Conservation (phyloP, 2,329 filamentous ascomycete genomes). For the Xylariales sp. region DNA sequence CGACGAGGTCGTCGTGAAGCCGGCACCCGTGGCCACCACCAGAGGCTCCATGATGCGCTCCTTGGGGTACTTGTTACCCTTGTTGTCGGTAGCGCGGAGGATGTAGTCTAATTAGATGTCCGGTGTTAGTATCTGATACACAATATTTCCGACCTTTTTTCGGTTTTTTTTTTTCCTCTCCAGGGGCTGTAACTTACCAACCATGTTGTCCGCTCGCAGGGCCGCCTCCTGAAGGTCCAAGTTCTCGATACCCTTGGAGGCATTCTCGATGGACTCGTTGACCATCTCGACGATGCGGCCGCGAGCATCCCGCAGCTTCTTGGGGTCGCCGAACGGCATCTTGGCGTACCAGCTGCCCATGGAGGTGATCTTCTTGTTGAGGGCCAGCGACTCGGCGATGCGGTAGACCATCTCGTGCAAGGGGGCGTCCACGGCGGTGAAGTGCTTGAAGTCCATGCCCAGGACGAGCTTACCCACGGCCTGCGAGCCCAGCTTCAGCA, state of each 20-base stretch:
- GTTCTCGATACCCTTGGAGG: constrained; percentile 32
- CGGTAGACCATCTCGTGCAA: constrained; percentile 45
- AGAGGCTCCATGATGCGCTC: constrained; percentile 33
- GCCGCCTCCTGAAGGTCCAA: constrained; percentile 44
- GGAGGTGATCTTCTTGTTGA: constrained; percentile 56
- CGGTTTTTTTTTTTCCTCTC: too few relatives aligned
- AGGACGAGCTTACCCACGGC: constrained; percentile 39
- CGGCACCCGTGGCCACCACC: constrained; percentile 50
- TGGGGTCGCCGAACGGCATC: constrained; percentile 54
- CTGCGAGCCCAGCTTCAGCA: constrained; percentile 44
- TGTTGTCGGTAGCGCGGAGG: constrained; percentile 46
- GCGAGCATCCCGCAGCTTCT: constrained; percentile 31
- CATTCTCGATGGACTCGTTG: constrained; percentile 30
- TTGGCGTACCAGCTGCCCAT: constrained; percentile 51
- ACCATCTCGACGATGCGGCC: constrained; percentile 30
- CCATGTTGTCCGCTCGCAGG: constrained; percentile 38
- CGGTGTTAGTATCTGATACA: background rate
- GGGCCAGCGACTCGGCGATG: constrained; percentile 44
- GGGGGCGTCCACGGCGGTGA: constrained; percentile 37
- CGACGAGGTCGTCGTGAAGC: constrained; percentile 57
- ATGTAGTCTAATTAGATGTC: constrained; percentile 38
- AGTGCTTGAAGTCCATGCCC: constrained; percentile 42
- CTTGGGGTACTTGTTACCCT: constrained; percentile 49
- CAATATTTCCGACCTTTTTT: background rate
- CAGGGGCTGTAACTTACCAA: constrained; percentile 14